phyloP scores from a whole-genome alignment of 176 grass and related monocot genomes.

The Juncus inflexus region DNA sequence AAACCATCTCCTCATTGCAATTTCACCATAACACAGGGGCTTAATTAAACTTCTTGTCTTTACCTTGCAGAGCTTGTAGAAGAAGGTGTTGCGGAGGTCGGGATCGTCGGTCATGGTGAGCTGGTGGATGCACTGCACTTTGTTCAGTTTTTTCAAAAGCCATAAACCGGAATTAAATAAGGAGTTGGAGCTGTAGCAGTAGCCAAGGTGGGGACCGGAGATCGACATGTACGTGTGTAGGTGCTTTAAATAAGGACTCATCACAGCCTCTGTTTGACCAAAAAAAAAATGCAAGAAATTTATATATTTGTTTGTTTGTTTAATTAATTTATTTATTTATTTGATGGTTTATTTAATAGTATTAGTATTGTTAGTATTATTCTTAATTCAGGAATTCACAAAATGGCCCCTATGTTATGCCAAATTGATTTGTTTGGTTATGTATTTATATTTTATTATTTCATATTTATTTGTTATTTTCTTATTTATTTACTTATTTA shows the following conservation, averaged over 20 bases:
- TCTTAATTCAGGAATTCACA: too few species aligned
- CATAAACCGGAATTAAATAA: constrained; percentile 94
- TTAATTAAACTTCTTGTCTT: too few species aligned
- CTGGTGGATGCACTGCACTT: constrained; percentile 80
- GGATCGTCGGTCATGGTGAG: constrained; percentile 82
- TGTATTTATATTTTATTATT: too few species aligned
- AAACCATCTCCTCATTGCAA: too few species aligned
- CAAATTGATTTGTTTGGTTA: too few species aligned
- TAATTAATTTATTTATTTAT: too few species aligned
- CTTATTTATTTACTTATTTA: too few species aligned
- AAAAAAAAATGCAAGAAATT: constrained; percentile 4
- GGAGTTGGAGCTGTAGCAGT: constrained; percentile 86
- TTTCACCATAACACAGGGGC: background rate
- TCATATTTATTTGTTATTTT: too few species aligned
- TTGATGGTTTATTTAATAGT: too few species aligned
- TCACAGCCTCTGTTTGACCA: constrained; percentile 43
- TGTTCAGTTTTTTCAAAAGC: constrained; percentile 81
- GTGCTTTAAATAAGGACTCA: constrained; percentile 71
- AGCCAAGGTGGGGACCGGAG: constrained; percentile 90
- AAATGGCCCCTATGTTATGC: too few species aligned
- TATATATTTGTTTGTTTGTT: background rate
- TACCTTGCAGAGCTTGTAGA: constrained; percentile 90
- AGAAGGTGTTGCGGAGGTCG: constrained; percentile 72
- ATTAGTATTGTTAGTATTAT: too few species aligned
- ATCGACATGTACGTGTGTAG: constrained; percentile 84